Base-by-base conservation (phyloP, 1,284 basidiomycete species). In the Neonothopanus nambi region DNA sequence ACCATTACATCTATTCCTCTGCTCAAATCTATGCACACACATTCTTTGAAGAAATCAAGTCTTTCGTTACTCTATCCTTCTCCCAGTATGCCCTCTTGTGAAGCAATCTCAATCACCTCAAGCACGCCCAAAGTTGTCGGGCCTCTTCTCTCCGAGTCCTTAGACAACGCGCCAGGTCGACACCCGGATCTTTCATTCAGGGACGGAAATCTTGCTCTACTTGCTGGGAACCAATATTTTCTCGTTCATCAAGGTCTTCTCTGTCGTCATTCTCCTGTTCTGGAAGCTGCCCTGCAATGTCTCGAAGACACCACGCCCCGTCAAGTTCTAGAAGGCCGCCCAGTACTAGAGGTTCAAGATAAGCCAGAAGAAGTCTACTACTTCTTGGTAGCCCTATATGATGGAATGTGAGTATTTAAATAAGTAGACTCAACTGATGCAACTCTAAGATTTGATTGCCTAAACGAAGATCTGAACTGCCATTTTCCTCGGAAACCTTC, bases 361-460 rank as follows among this genome's bases (percentile, higher is more conserved):
- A 64, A 74, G 12, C 77, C 87, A 5, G 80, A 82, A 46, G 88
- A 90, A 62, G 77, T 89, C 5, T 75, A 77, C 28, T 81, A 84
- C 61, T 70, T 90, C 44, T 71, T 91, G 50, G 75, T 74, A n/a
- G 85, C 86, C 4, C 67, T 91, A n/a, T 89, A 90, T 62, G 87
- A 90, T 63, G 88, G 88, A 52, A 78, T 86, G 87, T 89, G 70
- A 64, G 80, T 78, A 26, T 35, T n/a, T n/a, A n/a, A n/a, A n/a
- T n/a, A n/a, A n/a, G 18, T 24, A 11, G 18, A 36, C 39, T 35
- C 17, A 36, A 12, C 41, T 48, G 37, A 30, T 35, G 43, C 23
- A 37, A 58, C 36, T 52, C 24, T 37, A 36, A 26, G 26, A 51
- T 39, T 51, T 38, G 46, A 54, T 17, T 28, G 42, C 18, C 52